Conservation (phyloP, 345 rosid species). For the Rhizophora mangle region DNA sequence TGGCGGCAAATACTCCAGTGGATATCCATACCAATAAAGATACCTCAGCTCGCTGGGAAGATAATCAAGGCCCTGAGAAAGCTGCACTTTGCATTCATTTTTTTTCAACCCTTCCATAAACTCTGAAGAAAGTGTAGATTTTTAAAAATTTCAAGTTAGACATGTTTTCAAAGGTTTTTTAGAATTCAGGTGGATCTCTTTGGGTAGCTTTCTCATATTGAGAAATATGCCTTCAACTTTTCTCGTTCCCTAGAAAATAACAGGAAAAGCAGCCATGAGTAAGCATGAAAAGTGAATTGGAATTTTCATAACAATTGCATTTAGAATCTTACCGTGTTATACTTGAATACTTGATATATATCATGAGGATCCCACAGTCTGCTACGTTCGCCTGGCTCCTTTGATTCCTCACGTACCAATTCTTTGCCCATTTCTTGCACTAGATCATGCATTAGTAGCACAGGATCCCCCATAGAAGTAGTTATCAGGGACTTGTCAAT, state of each 20-base stretch:
- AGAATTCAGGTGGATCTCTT: not conserved
- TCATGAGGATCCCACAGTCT: no score
- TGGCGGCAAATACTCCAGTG: not conserved
- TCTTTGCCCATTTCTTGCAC: no score
- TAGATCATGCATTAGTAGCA: no score
- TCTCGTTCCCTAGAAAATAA: not conserved
- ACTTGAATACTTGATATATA: no score
- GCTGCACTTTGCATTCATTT: not conserved
- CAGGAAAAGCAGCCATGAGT: not conserved
- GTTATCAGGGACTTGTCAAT: no score
- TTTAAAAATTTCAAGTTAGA: slow-evolving; percentile 1
- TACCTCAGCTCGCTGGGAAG: slow-evolving; percentile 2
- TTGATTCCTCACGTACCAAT: no score
- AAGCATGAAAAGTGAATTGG: no score
- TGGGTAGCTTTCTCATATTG: not conserved
- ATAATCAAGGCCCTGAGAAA: not conserved
- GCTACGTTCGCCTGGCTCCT: no score
- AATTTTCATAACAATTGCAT: no score
- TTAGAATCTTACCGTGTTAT: no score
- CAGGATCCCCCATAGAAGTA: not conserved
- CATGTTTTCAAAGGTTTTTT: not conserved
- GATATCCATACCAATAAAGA: slow-evolving; percentile 5
- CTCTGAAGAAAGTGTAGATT: not conserved
- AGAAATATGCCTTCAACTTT: slow-evolving; percentile 5
- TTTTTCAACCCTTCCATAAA: no score